Evolutionary conservation across 768 basidiomycete genomes (phyloP), one percentile per base, ranked within the genome.

Genomic region (Mycena belliarum): DNA sequence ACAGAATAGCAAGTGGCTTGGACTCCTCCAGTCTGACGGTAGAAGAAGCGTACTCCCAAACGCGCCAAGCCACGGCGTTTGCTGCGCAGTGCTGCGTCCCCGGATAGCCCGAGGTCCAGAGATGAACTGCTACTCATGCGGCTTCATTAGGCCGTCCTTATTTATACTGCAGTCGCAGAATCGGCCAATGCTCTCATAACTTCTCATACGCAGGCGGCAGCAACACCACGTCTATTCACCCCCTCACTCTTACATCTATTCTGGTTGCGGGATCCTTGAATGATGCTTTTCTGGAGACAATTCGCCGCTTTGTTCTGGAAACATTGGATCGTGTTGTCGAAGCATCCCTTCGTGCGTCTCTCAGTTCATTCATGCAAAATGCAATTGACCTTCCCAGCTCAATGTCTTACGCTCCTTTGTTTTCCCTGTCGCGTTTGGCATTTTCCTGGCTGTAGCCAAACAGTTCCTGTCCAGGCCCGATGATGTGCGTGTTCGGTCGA

Each of bases 311-410:
- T 90, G 21, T 79, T 82, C 53, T 80, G 83, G 81, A 90, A 90
- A 76, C 89, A 89, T 62, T 88, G 85, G 85, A 88, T 89, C 41
- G 76, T 88, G 0, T 74, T 89, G 26, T 83, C 80, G 23, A 87
- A 82, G 66, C 85, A 87, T 69, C 79, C 84, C 49, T 70, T 86
- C 66, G 87, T 88, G 65, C 68, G 85, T 75, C 23, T 32, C 4
- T 28, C 57, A 57, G 43, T 54, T 38, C 37, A 35, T 54, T 28
- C 21, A 2, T 18, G 6, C 21, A 44, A 53, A 33, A 45, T 23
- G 46, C 29, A 49, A 20, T 3, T 49, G n/a, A n/a, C n/a, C n/a
- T 24, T 6, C 12, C 38, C 33, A 87, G 86, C 69, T 86, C 3
- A 88, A 87, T 57, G 33, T 86, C 23, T 57, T 86, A 26, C 76